Evolutionary conservation across 2,329 filamentous ascomycete species (phyloP).

Genomic region (Exserohilum rostratum): DNA sequence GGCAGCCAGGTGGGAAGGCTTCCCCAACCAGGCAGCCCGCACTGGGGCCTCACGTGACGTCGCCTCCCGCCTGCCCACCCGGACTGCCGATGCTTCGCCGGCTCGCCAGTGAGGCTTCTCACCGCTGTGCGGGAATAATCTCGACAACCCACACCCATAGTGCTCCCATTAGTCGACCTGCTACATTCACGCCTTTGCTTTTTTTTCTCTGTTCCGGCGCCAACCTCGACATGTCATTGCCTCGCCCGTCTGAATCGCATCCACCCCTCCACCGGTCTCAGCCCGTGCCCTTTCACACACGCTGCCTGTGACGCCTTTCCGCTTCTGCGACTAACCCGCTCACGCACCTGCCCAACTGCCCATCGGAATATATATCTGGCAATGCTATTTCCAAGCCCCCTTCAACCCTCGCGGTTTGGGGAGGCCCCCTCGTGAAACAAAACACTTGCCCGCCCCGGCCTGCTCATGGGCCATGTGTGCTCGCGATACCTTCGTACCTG

Average conservation of each 20-base stretch:
- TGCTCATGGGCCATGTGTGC: slow-evolving; percentile 26
- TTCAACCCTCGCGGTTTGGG: slow-evolving; percentile 28
- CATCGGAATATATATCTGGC: slow-evolving; percentile 18
- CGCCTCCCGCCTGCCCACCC: not conserved
- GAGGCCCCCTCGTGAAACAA: slow-evolving; percentile 28
- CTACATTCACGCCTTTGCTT: slow-evolving; percentile 2
- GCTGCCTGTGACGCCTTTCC: slow-evolving; percentile 2
- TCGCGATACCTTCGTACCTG: slow-evolving; percentile 21
- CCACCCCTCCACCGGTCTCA: slow-evolving; percentile 14
- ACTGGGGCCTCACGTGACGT: not conserved
- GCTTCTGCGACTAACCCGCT: not conserved
- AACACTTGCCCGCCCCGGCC: slow-evolving; percentile 16
- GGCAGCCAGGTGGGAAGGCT: not conserved
- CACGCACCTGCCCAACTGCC: slow-evolving; percentile 16
- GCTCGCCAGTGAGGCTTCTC: slow-evolving; percentile 17
- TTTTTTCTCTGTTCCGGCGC: slow-evolving; percentile 8
- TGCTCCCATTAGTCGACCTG: not conserved
- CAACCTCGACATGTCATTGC: slow-evolving; percentile 11
- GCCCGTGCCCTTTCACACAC: slow-evolving; percentile 9
- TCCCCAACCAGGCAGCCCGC: slow-evolving; percentile 17
- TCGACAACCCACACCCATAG: slow-evolving; percentile 3
- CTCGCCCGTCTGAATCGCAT: slow-evolving; percentile 13
- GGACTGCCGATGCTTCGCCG: slow-evolving; percentile 30
- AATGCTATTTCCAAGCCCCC: slow-evolving; percentile 13
- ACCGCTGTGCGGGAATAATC: slow-evolving; percentile 18